Evolutionary conservation across 1,284 basidiomycete genomes (phyloP), one percentile per base, ranked within the genome.

Genomic region (Sporisorium reilianum): DNA sequence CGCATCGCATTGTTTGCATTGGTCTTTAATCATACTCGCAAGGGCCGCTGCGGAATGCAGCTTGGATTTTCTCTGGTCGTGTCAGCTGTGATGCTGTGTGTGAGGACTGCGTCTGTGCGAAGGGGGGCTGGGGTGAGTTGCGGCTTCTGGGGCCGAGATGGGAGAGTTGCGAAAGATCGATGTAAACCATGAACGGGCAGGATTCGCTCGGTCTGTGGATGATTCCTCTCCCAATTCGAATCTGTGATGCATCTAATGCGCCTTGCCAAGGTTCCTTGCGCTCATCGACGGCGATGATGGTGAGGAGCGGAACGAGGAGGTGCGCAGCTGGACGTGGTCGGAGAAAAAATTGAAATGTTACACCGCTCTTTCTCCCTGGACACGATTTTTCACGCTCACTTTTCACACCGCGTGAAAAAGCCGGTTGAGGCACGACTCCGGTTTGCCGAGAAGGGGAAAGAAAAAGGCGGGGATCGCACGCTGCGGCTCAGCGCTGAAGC

Each of bases 1-100:
- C 46, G 28, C 28, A 32, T 30, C 26, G 46, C 46, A 48, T 48
- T 20, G 20, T 48, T 48, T 18, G 46, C 46, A 48, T 48, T 48
- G 46, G 46, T 48, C 46, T 30, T 20, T 48, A 48, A 48, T 48
- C 26, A 48, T 48, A 48, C 46, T 48, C 46, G 46, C n/a, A n/a
- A 48, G 46, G 46, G 46, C 46, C 28, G 46, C 28, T 48, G 46
- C 46, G 28, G 18, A 12, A 30, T 32, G 46, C 46, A 48, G 46
- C 46, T 32, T 59, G 49, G 25, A 49, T 25, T 14, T 12, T n/a
- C n/a, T n/a, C n/a, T 41, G n/a, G n/a, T n/a, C n/a, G n/a, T n/a
- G n/a, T n/a, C n/a, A n/a, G n/a, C n/a, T n/a, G n/a, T n/a, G n/a
- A n/a, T n/a, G n/a, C n/a, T n/a, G 23, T 10, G 42, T 45, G 42